Percentiles rank a stretch among this genome's conserved stretches.
Conservation (phyloP, 257 asterid species). For the Euphrasia confusa region DNA sequence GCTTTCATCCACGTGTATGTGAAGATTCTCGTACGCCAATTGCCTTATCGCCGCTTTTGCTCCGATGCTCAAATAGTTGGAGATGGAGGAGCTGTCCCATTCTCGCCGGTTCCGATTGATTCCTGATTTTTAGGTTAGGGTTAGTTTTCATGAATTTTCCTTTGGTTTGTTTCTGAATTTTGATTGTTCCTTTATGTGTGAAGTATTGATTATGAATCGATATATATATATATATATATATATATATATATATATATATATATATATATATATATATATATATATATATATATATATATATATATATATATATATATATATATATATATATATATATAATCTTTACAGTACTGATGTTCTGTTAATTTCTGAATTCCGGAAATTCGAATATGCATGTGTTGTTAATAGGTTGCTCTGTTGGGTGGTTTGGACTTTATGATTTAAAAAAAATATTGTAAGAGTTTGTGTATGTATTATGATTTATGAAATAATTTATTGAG, state of each 20-base stretch:
- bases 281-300: too few relatives aligned
- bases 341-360: not conserved
- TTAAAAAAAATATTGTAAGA: too few relatives aligned
- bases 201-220: not conserved
- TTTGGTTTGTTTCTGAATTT: not conserved
- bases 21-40: slow-evolving; percentile 3
- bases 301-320: too few relatives aligned
- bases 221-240: too few relatives aligned
- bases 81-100: slow-evolving; percentile 43
- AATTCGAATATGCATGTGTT: slow-evolving; percentile 1
- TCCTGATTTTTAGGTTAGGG: slow-evolving; percentile 36
- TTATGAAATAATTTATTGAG: not conserved
- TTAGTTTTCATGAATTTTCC: slow-evolving; percentile 12
- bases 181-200: not conserved
- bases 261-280: too few relatives aligned
- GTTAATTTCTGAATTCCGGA: not conserved
- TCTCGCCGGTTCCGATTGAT: slow-evolving; percentile 22
- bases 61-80: slow-evolving; percentile 8
- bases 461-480: slow-evolving; percentile 9
- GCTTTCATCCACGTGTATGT: not conserved
- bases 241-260: too few relatives aligned
- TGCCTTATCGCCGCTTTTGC: slow-evolving; percentile 8
- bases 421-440: not conserved
- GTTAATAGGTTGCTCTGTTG: not conserved
- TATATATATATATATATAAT: too few relatives aligned